Evolutionary conservation across 2,329 filamentous ascomycete species (phyloP), one percentile per base, ranked within the genome.

Genomic region (Dissoconium aciculare): DNA sequence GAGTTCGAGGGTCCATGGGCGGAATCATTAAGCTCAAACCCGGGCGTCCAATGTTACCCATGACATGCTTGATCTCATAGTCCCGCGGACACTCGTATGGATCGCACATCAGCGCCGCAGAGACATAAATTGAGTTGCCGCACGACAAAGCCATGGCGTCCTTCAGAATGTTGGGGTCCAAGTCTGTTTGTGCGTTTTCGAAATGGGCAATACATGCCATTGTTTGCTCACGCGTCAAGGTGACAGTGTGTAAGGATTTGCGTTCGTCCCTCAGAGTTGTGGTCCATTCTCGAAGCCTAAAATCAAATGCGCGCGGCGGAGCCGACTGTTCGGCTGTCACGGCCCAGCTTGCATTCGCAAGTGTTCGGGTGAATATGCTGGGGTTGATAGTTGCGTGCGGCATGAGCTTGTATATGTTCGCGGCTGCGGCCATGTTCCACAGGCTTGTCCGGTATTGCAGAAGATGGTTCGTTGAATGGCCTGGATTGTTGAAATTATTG

Each of bases 21-120:
- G 19, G 19, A n/a, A 23, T 23, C 8, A 23, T 23, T n/a, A 23
- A 23, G 19, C 19, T 23, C n/a, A 23, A n/a, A 23, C 19, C 19
- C n/a, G 19, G 19, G 8, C 8, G 19, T 8, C 19, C 19, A 23
- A 23, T 23, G 19, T 23, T 23, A 8, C 19, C 19, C 8, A 23
- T n/a, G n/a, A 23, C n/a, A n/a, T 23, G 19, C 19, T 23, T 23
- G 19, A 23, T 23, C 19, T 23, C 19, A n/a, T 23, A 8, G 8
- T 23, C 8, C n/a, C 8, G 19, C n/a, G 19, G 19, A 23, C 8
- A 8, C 19, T 23, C 19, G n/a, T 23, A 23, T 23, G 19, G 19
- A n/a, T 23, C 19, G 19, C 19, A 23, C 8, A 23, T n/a, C 19
- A 23, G n/a, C 19, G 19, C 19, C 8, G 19, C 19, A 8, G 19